Percentiles rank a stretch among this genome's conserved stretches.
Conservation (phyloP, 345 rosid genomes). For the Geranium rotundifolium region DNA sequence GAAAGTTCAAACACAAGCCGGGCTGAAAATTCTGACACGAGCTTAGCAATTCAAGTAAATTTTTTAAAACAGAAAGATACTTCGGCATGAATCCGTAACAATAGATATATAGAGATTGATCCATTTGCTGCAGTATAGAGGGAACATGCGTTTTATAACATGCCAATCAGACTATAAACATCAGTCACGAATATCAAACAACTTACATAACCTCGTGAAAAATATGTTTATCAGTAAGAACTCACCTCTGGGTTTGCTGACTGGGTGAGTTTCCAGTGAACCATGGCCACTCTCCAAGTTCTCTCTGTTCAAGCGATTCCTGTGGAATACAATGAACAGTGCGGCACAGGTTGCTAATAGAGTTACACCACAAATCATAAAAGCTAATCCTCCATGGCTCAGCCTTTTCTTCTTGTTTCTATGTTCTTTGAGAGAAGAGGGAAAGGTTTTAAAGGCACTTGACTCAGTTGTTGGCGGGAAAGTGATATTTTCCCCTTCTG, state of each 20-base stretch:
- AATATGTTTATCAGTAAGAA: slow-evolving; percentile 1
- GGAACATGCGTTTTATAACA: no score
- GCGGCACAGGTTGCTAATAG: slow-evolving; percentile 47
- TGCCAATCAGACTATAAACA: no score
- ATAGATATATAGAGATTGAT: no score
- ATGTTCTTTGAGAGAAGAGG: slow-evolving; percentile 18
- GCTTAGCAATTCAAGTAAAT: neutral
- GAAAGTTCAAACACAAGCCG: no score
- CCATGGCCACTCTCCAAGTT: slow-evolving; percentile 30
- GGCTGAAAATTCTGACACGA: no score
- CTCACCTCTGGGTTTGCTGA: slow-evolving; percentile 43
- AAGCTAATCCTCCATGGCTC: slow-evolving; percentile 50
- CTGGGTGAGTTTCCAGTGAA: slow-evolving; percentile 31
- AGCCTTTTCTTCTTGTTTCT: slow-evolving; percentile 34
- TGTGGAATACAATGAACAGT: slow-evolving; percentile 31
- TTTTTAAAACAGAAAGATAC: no score
- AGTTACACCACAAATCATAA: slow-evolving; percentile 47
- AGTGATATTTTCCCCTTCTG: slow-evolving; percentile 34
- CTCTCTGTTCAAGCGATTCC: slow-evolving; percentile 22
- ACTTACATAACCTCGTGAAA: no score
- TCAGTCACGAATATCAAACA: no score
- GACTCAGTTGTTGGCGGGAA: slow-evolving; percentile 56
- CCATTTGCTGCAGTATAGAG: no score
- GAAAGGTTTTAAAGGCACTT: slow-evolving; percentile 60
- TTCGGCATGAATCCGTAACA: no score